Evolutionary conservation across 2,329 filamentous ascomycete genomes (phyloP).

Genomic region (Calonectria hawksworthii): DNA sequence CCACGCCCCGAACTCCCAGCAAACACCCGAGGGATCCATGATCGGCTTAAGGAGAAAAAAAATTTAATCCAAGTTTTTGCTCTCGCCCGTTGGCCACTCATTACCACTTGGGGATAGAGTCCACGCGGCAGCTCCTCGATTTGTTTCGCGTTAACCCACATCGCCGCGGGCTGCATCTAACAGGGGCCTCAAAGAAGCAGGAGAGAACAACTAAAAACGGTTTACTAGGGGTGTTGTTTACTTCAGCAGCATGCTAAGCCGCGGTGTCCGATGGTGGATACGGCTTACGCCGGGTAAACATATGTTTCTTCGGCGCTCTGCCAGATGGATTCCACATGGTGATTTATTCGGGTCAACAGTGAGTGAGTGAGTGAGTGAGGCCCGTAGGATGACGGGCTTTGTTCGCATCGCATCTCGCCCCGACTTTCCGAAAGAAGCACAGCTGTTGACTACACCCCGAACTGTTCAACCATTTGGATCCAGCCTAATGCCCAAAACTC

Average conservation of each 20-base stretch:
- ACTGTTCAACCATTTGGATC: neutral
- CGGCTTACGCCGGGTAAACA: constrained; percentile 10
- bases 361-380: neutral
- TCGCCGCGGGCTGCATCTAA: constrained; percentile 14
- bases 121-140: constrained; percentile 7
- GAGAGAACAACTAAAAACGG: constrained; percentile 7
- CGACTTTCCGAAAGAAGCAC: neutral
- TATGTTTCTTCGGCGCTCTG: neutral
- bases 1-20: constrained; percentile 14
- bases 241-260: neutral
- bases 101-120: constrained; percentile 12
- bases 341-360: neutral
- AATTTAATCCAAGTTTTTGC: constrained; percentile 1
- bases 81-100: constrained; percentile 4
- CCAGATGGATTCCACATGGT: neutral
- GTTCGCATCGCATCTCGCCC: neutral
- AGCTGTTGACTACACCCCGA: neutral
- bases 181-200: constrained; percentile 25
- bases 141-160: constrained; percentile 25
- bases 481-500: neutral
- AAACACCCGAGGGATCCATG: constrained; percentile 14
- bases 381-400: neutral
- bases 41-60: constrained; percentile 16
- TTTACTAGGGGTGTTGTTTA: neutral
- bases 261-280: constrained; percentile 23